Percentiles rank a stretch among this genome's conserved stretches.
These are phyloP conservation scores for Pestalotiopsis sp. DNA, from an alignment of 2,329 filamentous ascomycete genomes.

Conservation along the genomic window DNA sequence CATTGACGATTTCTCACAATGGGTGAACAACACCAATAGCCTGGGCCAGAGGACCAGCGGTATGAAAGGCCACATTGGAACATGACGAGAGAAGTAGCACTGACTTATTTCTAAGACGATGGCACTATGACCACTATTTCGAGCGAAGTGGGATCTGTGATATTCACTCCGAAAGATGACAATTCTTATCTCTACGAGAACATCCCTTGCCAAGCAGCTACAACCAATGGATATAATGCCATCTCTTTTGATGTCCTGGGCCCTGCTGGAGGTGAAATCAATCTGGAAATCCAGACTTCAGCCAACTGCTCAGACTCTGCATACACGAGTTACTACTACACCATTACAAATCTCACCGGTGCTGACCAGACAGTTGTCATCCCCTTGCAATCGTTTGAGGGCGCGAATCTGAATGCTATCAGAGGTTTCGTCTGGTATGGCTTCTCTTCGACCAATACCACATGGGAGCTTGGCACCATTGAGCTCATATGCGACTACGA, in stretches of 20 bases:
- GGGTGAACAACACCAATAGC: slow-evolving; percentile 33
- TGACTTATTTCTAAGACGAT: slow-evolving; percentile 42
- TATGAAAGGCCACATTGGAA: slow-evolving; percentile 19
- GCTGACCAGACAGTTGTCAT: slow-evolving; percentile 51
- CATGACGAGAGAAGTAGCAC: background rate
- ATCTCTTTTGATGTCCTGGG: slow-evolving; percentile 50
- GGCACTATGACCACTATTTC: slow-evolving; percentile 45
- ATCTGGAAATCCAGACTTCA: slow-evolving; percentile 50
- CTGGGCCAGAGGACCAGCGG: slow-evolving; percentile 38
- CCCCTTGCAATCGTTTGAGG: slow-evolving; percentile 50
- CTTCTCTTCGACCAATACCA: slow-evolving; percentile 36
- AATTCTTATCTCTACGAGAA: slow-evolving; percentile 57
- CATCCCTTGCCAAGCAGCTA: slow-evolving; percentile 48
- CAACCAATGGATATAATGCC: slow-evolving; percentile 47
- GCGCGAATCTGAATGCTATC: slow-evolving; percentile 52
- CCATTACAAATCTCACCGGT: slow-evolving; percentile 50
- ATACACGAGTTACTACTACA: slow-evolving; percentile 46
- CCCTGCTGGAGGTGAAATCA: slow-evolving; percentile 39
- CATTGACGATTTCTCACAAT: slow-evolving; percentile 18
- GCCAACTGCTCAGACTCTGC: slow-evolving; percentile 42
- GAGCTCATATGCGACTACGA: slow-evolving; percentile 43
- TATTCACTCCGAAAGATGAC: slow-evolving; percentile 47
- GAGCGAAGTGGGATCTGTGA: slow-evolving; percentile 44
- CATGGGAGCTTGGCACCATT: slow-evolving; percentile 52
- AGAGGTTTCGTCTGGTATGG: slow-evolving; percentile 42